A percentile compares a stretch with the other conserved stretches of the same genome.
phyloP scores from a whole-genome alignment of 441 rosid genomes.

The Melastoma candidum region DNA sequence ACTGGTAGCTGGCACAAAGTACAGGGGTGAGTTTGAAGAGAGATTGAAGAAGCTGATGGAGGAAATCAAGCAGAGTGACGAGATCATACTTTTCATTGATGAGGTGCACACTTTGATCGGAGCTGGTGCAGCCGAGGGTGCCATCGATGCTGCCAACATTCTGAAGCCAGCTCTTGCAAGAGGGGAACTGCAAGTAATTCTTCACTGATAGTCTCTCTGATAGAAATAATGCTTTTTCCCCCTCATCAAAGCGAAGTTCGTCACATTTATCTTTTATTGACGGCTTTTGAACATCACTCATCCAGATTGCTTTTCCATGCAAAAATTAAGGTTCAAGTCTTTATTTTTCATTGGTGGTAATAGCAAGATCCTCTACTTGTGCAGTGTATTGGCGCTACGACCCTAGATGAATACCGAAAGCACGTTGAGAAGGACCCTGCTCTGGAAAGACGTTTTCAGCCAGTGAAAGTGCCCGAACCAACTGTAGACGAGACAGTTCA shows the following conservation, averaged over 20 bases:
- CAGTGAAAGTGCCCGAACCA: slow-evolving; percentile 81
- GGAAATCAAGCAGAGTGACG: slow-evolving; percentile 77
- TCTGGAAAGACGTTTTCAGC: slow-evolving; percentile 86
- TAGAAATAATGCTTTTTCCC: no score
- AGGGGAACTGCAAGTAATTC: slow-evolving; percentile 81
- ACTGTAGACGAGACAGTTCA: slow-evolving; percentile 76
- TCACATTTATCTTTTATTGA: no score
- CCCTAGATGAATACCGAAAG: slow-evolving; percentile 75
- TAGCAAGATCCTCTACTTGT: slow-evolving; percentile 1
- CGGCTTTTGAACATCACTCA: no score
- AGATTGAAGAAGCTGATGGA: slow-evolving; percentile 82
- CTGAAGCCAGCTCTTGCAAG: slow-evolving; percentile 95
- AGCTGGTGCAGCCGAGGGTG: slow-evolving; percentile 91
- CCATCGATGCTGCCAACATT: slow-evolving; percentile 92
- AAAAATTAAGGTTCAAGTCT: no score
- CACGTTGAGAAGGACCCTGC: slow-evolving; percentile 94
- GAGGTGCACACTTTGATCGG: slow-evolving; percentile 98
- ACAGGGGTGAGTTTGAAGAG: slow-evolving; percentile 97
- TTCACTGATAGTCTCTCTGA: no score
- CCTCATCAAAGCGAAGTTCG: no score
- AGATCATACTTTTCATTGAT: slow-evolving; percentile 83
- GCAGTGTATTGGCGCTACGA: slow-evolving; percentile 97
- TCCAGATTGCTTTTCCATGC: no score
- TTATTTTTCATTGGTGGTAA: not conserved
- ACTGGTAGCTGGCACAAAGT: slow-evolving; percentile 93